Base-by-base conservation (phyloP, 306 rosid genomes). In the Prunus fruticosa region DNA sequence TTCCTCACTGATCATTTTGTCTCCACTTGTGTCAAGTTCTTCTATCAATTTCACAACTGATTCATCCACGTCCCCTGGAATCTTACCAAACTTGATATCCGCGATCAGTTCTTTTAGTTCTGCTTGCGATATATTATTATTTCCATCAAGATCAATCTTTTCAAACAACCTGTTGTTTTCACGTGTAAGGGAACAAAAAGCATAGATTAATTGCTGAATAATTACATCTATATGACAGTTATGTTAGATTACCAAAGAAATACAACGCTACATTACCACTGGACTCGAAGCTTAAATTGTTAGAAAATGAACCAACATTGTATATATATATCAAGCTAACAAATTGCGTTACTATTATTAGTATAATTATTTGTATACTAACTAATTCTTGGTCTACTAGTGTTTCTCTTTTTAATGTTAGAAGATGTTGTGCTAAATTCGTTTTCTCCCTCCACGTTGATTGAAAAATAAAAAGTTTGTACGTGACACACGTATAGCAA, bases 21-120 rank as follows among this genome's bases (percentile, higher is more conserved):
- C 77, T 60, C 69, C 77, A 45, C 47, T 73, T 27, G 77, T 73
- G 47, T 73, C 77, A 60, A 73, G 77, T 43, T 73, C 77, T 61
- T 73, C 60, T 60, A 46, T 12, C 77, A 73, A 46, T 45, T 73
- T 73, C 30, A 25, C 38, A 27, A 73, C 69, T 46, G 77, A 18
- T 73, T 61, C 77, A 60, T 60, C 77, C 28, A 73, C 60, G 3
- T 43, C 25, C 2, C 41, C 13, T 1, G 68, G 58, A 27, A 61
- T 46, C 27, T 25, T 73, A 73, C 77, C 58, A 18, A 63, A 60
- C 69, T 73, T 73, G 28, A 46, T 73, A 63, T 46, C 65, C 69
- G 16, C 15, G 57, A 73, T 73, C 67, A 61, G 20, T 43, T 73
- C 56, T 73, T 25, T 73, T n/a, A 73, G 23, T 60, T 73, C 69